Evolutionary conservation across 768 basidiomycete genomes (phyloP), one percentile per base, ranked within the genome.

Genomic region (Podaxis pistillaris): DNA sequence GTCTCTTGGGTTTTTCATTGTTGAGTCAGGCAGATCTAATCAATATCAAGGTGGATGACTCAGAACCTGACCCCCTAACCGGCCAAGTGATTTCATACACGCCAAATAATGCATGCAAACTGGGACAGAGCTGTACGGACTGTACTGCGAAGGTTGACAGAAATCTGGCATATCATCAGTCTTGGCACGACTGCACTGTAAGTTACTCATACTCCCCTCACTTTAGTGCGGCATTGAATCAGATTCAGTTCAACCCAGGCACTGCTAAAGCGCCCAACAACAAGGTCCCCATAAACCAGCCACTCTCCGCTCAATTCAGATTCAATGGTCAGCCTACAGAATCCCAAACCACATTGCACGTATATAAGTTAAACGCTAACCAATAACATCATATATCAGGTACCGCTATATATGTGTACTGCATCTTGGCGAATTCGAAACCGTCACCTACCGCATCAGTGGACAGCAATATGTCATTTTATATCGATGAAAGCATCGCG

Each of bases 351-450:
- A n/a, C 13, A 44, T 44, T 8, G 5, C 15, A 13, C 12, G 2
- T 44, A 5, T 44, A 44, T 44, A 15, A 44, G 1, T 44, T 5
- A 15, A 44, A n/a, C 7, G 19, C n/a, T 8, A 46, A 46, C 19
- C 19, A 44, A 44, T 8, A 15, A 6, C 17, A 44, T 19, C 5
- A 2, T 33, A 46, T 17, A 9, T 19, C 7, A 46, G 44, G 44
- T 2, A 22, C 44, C n/a, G 79, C 80, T 0, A 67, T 83, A 13
- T 81, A 81, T 66, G 76, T 81, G 2, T 79, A 71, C 63, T 79
- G 78, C 62, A 71, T 74, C 26, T 64, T 78, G 12, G 68, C 78
- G 0, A 68, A 71, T 47, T 68, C 71, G 1, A 61, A 55, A 24
- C 56, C 37, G 6, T 40, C 44, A 40, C 74, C 72, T 17, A 64